phyloP scores from a whole-genome alignment of 2,329 filamentous ascomycete species.

The Botrytis aclada region DNA sequence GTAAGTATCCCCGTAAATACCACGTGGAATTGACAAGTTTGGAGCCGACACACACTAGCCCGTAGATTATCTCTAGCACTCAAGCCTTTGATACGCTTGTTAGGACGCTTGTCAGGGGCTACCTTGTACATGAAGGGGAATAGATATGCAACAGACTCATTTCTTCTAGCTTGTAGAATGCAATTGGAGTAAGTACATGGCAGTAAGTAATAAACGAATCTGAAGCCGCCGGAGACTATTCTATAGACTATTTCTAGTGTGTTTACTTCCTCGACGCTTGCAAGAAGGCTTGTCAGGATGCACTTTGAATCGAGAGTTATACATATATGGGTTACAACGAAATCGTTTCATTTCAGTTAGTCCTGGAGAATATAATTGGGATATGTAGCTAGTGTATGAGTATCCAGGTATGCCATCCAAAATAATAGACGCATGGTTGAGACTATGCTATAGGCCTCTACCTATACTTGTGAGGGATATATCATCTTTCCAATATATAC shows the following conservation, averaged over 20 bases:
- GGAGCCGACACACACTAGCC: background rate
- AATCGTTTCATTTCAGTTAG: background rate
- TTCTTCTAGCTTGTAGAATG: background rate
- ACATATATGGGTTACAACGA: background rate
- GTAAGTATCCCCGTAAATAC: background rate
- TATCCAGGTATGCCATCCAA: background rate
- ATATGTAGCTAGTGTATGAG: background rate
- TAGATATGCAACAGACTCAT: background rate
- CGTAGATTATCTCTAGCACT: background rate
- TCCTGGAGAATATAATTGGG: background rate
- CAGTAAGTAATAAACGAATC: background rate
- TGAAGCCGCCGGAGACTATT: background rate
- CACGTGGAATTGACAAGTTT: background rate
- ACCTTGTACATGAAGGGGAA: background rate
- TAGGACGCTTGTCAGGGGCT: background rate
- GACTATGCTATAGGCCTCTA: too few species aligned
- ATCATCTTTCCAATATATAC: fast-evolving
- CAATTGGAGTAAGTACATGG: background rate
- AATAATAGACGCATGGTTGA: background rate
- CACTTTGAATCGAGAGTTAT: background rate
- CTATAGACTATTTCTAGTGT: background rate
- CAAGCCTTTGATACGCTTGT: background rate
- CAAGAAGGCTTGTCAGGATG: background rate
- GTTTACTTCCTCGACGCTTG: background rate
- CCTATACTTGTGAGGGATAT: background rate